Evolutionary conservation across 257 asterid genomes (phyloP), one percentile per base, ranked within the genome.

Genomic region (Lycium ferocissimum): DNA sequence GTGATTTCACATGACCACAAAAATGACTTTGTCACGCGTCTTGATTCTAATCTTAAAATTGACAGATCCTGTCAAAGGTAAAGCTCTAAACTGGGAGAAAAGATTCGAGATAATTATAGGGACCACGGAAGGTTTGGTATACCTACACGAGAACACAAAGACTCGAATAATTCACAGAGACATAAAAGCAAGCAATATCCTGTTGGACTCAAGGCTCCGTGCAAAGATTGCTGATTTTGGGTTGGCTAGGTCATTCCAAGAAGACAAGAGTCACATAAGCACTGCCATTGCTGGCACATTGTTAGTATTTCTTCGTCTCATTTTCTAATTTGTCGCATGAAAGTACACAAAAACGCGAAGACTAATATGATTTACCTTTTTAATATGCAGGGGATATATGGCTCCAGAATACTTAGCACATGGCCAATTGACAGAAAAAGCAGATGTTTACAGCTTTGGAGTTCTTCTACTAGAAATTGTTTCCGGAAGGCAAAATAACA

Each of bases 221-320:
- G 84, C 93, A 43, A 90, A 89, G 82, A 90, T 89, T 3, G 92
- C 91, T 2, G 93, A 90, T 90, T 89, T 90, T 76, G 92, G 93
- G 9, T 76, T 90, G 67, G 93, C 93, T 0, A 90, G 92, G 45
- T 90, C 90, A 56, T 89, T 90, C 71, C 91, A 89, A 86, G 92
- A 85, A 83, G 93, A 90, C 85, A 81, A 86, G 86, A 90, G 92
- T 85, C 93, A 90, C 81, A 86, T 89, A 65, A 90, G 92, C 80
- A 90, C 92, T 11, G 92, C 89, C 73, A 87, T 90, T 83, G 93
- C 93, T 11, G 92, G 91, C 67, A 90, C 91, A 45, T 78, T 90
- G 93, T 90, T 10, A 85, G 91, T 73, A 47, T 7, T 4, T 49
- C 59, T 7, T 22, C 22, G 0, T 57, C 17, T 65, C 9, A 9